Base-by-base conservation (phyloP, 2,329 filamentous ascomycete species). In the Aschersonia sp. region DNA sequence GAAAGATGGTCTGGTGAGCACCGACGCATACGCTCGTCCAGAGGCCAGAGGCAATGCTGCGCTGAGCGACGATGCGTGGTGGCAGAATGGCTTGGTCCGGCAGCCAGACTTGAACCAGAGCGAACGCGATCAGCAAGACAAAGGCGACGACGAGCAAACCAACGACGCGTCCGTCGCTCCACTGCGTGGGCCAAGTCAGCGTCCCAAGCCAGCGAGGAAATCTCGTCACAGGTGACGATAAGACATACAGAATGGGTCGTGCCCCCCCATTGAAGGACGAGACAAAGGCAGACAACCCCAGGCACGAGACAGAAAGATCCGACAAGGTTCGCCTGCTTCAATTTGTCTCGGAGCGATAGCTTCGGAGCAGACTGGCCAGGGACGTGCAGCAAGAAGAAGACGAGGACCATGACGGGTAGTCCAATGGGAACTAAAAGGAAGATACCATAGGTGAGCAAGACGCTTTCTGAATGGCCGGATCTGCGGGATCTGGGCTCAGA, bases 251-350 rank as follows among this genome's bases (percentile, higher is more conserved):
- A 35, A 46, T 66, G 61, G 31, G 58, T 58, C 22, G 53, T 54
- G n/a, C 64, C 66, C 44, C 65, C 66, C 68, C 67, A 73, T 49
- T 71, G 67, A 14, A 74, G 56, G 7, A 69, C 69, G 12, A 74
- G 56, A 1, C 72, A 51, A 6, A 72, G 59, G 48, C 66, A 72
- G 39, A 70, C 56, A 9, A 68, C 62, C 7, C 67, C 67, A 0
- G 76, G 67, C 41, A 49, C 32, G 10, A 49, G 32, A 54, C 76
- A 66, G 5, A 71, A 49, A n/a, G 71, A 76, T 14, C 77, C 76
- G 4, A 76, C 55, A 0, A 72, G 11, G 50, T 79, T 74, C 41
- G 77, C 59, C 1, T 70, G 67, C 53, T 64, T 63, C 48, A 74
- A 51, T 47, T 72, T 69, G 43, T 66, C 57, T 11, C 14, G 5